Conservation (phyloP, 768 basidiomycete genomes). For the Hypholoma fasciculare region DNA sequence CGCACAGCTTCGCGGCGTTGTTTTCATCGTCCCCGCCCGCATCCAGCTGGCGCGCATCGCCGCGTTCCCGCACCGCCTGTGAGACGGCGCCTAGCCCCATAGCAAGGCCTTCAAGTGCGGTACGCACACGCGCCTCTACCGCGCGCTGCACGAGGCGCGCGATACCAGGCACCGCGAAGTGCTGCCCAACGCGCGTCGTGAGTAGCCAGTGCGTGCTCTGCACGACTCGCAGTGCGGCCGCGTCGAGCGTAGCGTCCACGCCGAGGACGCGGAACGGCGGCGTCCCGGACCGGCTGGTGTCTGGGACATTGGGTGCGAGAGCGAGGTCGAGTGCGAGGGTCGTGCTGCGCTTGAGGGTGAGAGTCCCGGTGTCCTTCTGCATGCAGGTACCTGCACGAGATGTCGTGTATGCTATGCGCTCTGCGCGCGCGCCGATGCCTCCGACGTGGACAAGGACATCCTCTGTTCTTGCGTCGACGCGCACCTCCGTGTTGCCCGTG, state of each 20-base stretch:
- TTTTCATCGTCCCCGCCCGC: conserved; percentile 7
- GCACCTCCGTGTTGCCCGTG: conserved; percentile 35
- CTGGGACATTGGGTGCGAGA: background rate
- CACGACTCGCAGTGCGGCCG: conserved; percentile 30
- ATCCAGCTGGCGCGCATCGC: background rate
- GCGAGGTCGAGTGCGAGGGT: conserved; percentile 28
- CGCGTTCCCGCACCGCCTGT: conserved; percentile 16
- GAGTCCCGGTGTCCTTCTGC: no score
- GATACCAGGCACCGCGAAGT: conserved; percentile 32
- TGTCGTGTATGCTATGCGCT: conserved; percentile 35
- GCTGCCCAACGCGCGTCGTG: conserved; percentile 36
- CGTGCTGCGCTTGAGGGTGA: conserved; percentile 1
- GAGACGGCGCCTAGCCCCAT: conserved; percentile 23
- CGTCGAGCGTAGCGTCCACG: conserved; percentile 27
- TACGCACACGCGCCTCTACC: conserved; percentile 28
- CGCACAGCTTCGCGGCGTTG: conserved; percentile 4
- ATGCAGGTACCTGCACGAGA: conserved; percentile 22
- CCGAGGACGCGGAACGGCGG: conserved; percentile 32
- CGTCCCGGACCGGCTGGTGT: conserved; percentile 1
- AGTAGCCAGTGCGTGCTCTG: conserved; percentile 40
- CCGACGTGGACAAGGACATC: conserved; percentile 38
- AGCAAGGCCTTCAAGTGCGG: conserved; percentile 25
- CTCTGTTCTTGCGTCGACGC: conserved; percentile 29
- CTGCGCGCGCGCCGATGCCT: conserved; percentile 25
- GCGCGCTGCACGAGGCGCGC: conserved; percentile 22